A percentile compares a stretch with the other conserved stretches of the same genome.
Evolutionary conservation across 2,329 filamentous ascomycete species (phyloP).

Genomic region (Aspergillus alliaceus): DNA sequence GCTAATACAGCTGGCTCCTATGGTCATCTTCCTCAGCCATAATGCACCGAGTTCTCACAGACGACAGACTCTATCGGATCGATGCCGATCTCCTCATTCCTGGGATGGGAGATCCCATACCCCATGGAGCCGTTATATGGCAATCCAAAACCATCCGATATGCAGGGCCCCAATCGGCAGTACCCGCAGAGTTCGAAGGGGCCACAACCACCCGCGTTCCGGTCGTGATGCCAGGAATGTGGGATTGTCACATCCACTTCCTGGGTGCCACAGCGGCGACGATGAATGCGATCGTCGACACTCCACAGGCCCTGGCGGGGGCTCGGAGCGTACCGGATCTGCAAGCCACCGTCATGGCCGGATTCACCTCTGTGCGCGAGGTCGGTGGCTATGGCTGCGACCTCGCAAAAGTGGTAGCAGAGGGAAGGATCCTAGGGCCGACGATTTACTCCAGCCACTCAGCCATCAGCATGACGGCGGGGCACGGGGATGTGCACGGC

Average conservation of each 20-base stretch:
- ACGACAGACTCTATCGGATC: slow-evolving; percentile 9
- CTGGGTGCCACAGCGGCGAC: slow-evolving; percentile 32
- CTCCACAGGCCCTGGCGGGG: slow-evolving; percentile 37
- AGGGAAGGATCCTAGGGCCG: slow-evolving; percentile 48
- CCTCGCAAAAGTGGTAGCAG: slow-evolving; percentile 43
- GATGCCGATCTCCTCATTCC: slow-evolving; percentile 47
- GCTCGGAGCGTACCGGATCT: slow-evolving; percentile 45
- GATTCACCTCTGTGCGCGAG: slow-evolving; percentile 55
- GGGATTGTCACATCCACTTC: slow-evolving; percentile 55
- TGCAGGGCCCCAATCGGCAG: slow-evolving; percentile 33
- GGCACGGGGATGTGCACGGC: slow-evolving; percentile 49
- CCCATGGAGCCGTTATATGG: slow-evolving; percentile 42
- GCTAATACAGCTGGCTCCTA: neutral
- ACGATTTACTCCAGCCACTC: slow-evolving; percentile 51
- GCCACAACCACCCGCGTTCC: slow-evolving; percentile 37
- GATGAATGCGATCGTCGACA: slow-evolving; percentile 9
- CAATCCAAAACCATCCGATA: slow-evolving; percentile 42
- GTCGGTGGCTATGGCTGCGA: slow-evolving; percentile 50
- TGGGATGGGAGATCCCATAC: slow-evolving; percentile 46
- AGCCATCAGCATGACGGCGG: slow-evolving; percentile 49
- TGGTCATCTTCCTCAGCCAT: neutral
- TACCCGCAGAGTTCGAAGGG: slow-evolving; percentile 34
- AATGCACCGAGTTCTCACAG: slow-evolving; percentile 3
- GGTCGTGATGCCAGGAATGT: slow-evolving; percentile 53
- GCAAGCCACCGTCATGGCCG: slow-evolving; percentile 45